Evolutionary conservation across 306 rosid species (phyloP).

Genomic region (Hippophae rhamnoides): DNA sequence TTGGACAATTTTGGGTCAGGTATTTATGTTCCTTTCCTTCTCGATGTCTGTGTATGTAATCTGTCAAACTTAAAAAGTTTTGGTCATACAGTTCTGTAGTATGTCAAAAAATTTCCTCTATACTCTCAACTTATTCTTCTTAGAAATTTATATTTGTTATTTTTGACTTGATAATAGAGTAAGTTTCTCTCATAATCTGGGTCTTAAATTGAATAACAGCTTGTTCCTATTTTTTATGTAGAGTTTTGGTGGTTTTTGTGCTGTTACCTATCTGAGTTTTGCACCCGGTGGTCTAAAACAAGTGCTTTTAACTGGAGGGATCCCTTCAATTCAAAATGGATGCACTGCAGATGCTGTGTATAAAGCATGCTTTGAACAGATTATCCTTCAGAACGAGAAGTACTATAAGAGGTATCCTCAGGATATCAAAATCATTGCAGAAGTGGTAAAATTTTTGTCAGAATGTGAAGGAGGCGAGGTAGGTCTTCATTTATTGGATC

Average conservation of each 20-base stretch:
- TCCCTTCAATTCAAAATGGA: constrained; percentile 72
- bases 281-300: constrained; percentile 81
- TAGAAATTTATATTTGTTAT: constrained; percentile 1
- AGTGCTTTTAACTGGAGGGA: constrained; percentile 88
- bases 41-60: constrained; percentile 15
- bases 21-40: constrained; percentile 25
- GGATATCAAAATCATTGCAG: constrained; percentile 64
- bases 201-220: constrained; percentile 17
- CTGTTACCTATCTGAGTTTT: constrained; percentile 84
- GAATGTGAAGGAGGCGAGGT: constrained; percentile 77
- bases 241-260: constrained; percentile 96
- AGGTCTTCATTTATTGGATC: constrained; percentile 26
- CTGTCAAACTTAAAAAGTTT: neutral
- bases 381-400: constrained; percentile 63
- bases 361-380: constrained; percentile 59
- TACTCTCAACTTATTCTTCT: neutral
- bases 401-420: constrained; percentile 91
- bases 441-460: constrained; percentile 64
- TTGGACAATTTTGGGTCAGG: constrained; percentile 96
- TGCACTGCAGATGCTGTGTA: constrained; percentile 76
- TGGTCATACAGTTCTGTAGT: neutral
- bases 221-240: constrained; percentile 28
- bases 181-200: neutral
- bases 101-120: neutral
- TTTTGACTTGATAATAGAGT: neutral